phyloP scores from a whole-genome alignment of 2,329 filamentous ascomycete genomes.

The Lecanicillium sp. region DNA sequence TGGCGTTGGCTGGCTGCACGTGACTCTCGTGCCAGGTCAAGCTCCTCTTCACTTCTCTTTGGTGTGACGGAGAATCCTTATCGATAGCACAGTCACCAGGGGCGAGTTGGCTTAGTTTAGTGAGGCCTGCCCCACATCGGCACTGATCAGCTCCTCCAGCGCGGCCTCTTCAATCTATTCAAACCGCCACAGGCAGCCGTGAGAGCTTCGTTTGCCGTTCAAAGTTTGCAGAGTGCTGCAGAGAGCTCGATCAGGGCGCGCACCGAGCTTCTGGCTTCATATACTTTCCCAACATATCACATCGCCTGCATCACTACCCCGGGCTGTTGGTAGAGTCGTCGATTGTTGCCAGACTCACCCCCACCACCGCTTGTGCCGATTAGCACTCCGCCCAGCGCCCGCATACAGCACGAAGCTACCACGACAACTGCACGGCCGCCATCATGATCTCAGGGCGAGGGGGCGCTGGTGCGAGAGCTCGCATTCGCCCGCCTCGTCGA shows the following conservation, averaged over 20 bases:
- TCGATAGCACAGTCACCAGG: neutral
- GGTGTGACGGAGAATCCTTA: neutral
- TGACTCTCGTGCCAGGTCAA: neutral
- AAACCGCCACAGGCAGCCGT: neutral
- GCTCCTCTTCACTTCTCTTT: neutral
- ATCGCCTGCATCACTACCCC: neutral
- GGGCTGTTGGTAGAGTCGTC: neutral
- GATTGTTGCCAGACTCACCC: no score
- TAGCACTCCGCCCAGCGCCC: neutral
- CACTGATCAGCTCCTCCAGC: neutral
- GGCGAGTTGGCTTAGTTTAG: neutral
- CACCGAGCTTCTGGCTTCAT: no score
- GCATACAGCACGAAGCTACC: neutral
- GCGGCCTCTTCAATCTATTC: neutral
- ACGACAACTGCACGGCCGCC: neutral
- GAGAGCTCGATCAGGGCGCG: no score
- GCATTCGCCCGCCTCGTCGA: conserved; percentile 39
- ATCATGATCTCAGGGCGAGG: conserved; percentile 45
- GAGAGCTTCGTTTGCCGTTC: conserved; percentile 1
- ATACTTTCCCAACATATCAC: neutral
- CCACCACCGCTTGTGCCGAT: conserved; percentile 4
- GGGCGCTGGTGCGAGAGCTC: conserved; percentile 32
- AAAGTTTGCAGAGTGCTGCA: neutral
- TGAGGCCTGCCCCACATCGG: conserved; percentile 1
- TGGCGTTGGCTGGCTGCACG: neutral